Evolutionary conservation across 306 rosid genomes (phyloP).

Genomic region (Trifolium repens): DNA sequence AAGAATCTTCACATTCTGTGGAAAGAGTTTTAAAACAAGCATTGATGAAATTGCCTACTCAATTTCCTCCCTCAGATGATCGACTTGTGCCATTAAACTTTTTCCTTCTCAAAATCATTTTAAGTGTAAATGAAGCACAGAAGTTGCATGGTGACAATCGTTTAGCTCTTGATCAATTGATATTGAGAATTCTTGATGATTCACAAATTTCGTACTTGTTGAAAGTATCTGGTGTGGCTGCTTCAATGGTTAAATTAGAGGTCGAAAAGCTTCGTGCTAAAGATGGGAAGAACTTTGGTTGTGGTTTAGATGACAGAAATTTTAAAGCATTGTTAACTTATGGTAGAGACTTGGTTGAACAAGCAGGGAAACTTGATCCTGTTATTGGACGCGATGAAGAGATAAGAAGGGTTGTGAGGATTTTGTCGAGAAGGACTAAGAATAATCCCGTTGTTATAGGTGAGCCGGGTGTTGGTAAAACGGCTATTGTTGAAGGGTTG

Average conservation of each 20-base stretch:
- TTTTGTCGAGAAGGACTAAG: slow-evolving; percentile 80
- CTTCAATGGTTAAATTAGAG: slow-evolving; percentile 67
- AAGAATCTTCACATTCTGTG: neutral
- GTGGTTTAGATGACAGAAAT: slow-evolving; percentile 70
- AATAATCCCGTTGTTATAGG: slow-evolving; percentile 90
- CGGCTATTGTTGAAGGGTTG: slow-evolving; percentile 87
- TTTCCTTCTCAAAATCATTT: no score
- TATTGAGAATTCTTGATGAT: slow-evolving; percentile 84
- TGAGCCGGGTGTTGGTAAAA: slow-evolving; percentile 98
- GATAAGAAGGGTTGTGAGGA: slow-evolving; percentile 75
- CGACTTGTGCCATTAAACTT: no score
- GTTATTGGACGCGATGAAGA: slow-evolving; percentile 92
- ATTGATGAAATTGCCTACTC: neutral
- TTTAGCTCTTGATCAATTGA: slow-evolving; percentile 46
- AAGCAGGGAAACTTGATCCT: slow-evolving; percentile 87
- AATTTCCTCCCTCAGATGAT: neutral
- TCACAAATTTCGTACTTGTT: slow-evolving; percentile 75
- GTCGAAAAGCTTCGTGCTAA: slow-evolving; percentile 82
- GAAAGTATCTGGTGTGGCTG: slow-evolving; percentile 72
- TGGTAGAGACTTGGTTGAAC: slow-evolving; percentile 85
- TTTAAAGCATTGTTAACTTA: slow-evolving; percentile 82
- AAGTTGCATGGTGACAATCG: neutral
- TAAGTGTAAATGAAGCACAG: neutral
- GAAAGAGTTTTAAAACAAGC: neutral
- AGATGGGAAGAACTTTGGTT: slow-evolving; percentile 76